Conservation (phyloP, 768 basidiomycete species). For the Boletus bicolor region DNA sequence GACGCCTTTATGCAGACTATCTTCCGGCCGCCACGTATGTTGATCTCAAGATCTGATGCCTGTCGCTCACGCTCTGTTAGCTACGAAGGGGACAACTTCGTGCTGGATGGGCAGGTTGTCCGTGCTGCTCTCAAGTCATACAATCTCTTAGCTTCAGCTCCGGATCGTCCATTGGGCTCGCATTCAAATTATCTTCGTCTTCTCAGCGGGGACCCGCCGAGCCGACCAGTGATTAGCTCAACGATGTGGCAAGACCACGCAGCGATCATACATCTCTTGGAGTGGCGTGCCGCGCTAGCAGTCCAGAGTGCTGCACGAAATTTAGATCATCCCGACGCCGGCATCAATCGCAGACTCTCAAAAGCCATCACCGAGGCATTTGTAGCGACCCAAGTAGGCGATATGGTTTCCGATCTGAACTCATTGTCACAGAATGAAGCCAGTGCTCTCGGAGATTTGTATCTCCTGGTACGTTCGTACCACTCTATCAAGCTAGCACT, state of each 20-base stretch:
- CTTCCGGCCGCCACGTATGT: constrained; percentile 62
- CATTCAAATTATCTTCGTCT: constrained; percentile 50
- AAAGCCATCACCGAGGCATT: constrained; percentile 69
- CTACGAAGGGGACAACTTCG: constrained; percentile 79
- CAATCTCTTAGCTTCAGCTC: constrained; percentile 37
- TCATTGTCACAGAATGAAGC: constrained; percentile 17
- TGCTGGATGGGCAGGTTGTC: constrained; percentile 72
- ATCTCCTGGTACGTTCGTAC: constrained; percentile 27
- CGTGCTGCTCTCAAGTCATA: constrained; percentile 66
- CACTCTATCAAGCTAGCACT: too few relatives aligned
- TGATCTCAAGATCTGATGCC: not conserved
- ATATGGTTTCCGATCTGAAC: constrained; percentile 40
- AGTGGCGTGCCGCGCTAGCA: constrained; percentile 62
- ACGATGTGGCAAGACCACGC: constrained; percentile 38
- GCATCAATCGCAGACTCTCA: constrained; percentile 53
- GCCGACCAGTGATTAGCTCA: constrained; percentile 18
- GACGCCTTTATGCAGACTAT: constrained; percentile 60
- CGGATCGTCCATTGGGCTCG: constrained; percentile 8
- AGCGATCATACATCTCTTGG: constrained; percentile 48
- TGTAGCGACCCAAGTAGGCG: constrained; percentile 52
- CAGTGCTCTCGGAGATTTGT: constrained; percentile 18
- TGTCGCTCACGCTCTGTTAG: constrained; percentile 30
- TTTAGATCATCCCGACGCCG: constrained; percentile 46
- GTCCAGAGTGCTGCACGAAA: constrained; percentile 42
- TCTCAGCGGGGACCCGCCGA: constrained; percentile 30